phyloP scores from a whole-genome alignment of 2,329 filamentous ascomycete genomes.

The Aspergillus eucalypticola region DNA sequence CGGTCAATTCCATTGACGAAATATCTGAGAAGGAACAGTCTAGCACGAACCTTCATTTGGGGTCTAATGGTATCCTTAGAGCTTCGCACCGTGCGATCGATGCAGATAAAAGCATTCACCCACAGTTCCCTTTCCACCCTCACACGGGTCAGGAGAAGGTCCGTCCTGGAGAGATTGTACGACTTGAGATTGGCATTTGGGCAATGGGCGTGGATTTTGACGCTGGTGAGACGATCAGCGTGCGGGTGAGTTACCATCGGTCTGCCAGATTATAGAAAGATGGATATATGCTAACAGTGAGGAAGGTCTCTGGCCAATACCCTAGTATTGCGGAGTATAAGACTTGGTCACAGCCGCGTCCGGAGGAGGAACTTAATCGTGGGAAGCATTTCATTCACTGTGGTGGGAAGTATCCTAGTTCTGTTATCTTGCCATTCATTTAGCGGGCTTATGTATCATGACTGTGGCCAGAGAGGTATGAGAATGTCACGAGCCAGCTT shows the following conservation, averaged over 20 bases:
- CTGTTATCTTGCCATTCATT: no score
- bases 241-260: slow-evolving; percentile 18
- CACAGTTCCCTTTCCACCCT: slow-evolving; percentile 40
- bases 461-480: no score
- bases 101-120: slow-evolving; percentile 30
- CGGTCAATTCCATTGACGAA: slow-evolving; percentile 31
- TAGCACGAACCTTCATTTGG: slow-evolving; percentile 46
- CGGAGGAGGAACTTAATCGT: no score
- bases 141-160: slow-evolving; percentile 47
- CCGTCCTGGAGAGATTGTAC: slow-evolving; percentile 43
- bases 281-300: no score
- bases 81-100: slow-evolving; percentile 48
- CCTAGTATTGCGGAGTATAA: no score
- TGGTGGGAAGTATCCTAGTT: no score
- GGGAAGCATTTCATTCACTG: no score
- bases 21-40: slow-evolving; percentile 37
- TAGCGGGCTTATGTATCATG: no score
- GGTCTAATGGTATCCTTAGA: slow-evolving; percentile 47
- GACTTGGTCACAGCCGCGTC: no score
- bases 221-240: slow-evolving; percentile 37
- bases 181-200: slow-evolving; percentile 53
- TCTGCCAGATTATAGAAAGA: no score
- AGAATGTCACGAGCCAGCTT: no score
- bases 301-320: no score
- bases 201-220: slow-evolving; percentile 50